These are phyloP conservation scores for Oryza glumipatula DNA, from an alignment of 176 grass and related monocot species.

Conservation along the genomic window DNA sequence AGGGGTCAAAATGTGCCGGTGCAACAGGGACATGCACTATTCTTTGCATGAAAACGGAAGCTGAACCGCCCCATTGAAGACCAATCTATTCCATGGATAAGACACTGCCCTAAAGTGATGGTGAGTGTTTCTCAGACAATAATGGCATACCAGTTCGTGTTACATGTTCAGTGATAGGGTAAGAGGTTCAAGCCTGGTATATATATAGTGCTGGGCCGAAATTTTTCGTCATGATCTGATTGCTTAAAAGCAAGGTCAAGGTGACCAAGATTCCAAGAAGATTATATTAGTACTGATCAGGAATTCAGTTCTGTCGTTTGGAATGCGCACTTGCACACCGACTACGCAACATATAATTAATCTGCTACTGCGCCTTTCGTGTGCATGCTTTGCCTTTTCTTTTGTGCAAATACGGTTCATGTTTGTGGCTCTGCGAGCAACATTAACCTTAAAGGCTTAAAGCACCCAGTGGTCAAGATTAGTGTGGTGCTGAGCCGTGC, in stretches of 20 bases:
- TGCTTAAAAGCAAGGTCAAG: constrained; percentile 5
- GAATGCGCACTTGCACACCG: constrained; percentile 23
- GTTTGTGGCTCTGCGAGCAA: constrained; percentile 39
- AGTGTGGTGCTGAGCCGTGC: constrained; percentile 44
- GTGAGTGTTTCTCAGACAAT: constrained; percentile 12
- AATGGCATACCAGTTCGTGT: not conserved
- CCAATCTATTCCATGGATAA: constrained; percentile 27
- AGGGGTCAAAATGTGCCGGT: constrained; percentile 33
- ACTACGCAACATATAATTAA: constrained; percentile 12
- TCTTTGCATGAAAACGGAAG: constrained; percentile 14
- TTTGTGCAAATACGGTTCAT: constrained; percentile 19
- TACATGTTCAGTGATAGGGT: constrained; percentile 7
- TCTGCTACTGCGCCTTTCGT: constrained; percentile 20
- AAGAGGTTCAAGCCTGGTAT: constrained; percentile 3
- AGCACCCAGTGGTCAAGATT: constrained; percentile 13
- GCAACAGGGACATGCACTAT: constrained; percentile 34
- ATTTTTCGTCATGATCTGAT: constrained; percentile 9
- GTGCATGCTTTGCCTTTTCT: constrained; percentile 16
- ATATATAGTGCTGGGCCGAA: constrained; percentile 28
- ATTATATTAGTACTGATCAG: constrained; percentile 13
- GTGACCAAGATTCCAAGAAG: not conserved
- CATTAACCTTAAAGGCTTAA: constrained; percentile 13
- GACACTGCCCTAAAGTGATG: constrained; percentile 4
- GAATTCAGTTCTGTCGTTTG: not conserved
- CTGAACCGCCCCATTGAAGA: constrained; percentile 31